Evolutionary conservation across 345 rosid genomes (phyloP).

Genomic region (Triadica sebifera): DNA sequence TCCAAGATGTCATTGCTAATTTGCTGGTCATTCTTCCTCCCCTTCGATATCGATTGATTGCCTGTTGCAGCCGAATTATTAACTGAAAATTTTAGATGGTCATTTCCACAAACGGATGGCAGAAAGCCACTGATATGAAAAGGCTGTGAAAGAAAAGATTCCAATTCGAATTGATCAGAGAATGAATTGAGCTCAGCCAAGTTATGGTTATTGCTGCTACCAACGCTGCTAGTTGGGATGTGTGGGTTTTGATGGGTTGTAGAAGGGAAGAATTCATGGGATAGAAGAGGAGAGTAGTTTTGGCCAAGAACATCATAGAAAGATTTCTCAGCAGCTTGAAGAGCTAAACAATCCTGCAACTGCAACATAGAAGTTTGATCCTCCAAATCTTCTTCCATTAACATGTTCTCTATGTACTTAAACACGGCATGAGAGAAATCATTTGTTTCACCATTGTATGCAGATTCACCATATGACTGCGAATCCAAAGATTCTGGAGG

Average conservation of each 20-base stretch:
- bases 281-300: not conserved
- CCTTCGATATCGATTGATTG: not conserved
- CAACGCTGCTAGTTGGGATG: not conserved
- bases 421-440: constrained; percentile 10
- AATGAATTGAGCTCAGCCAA: not conserved
- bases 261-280: too few species aligned
- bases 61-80: not conserved
- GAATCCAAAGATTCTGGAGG: constrained; percentile 3
- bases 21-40: constrained; percentile 11
- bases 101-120: not conserved
- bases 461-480: constrained; percentile 30
- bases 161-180: not conserved
- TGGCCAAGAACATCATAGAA: constrained; percentile 19
- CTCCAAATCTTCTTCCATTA: constrained; percentile 25
- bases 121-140: not conserved
- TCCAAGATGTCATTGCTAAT: too few species aligned
- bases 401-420: constrained; percentile 18
- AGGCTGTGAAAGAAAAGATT: too few species aligned
- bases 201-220: not conserved
- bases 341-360: constrained; percentile 16
- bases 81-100: too few species aligned
- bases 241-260: too few species aligned
- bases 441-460: constrained; percentile 22
- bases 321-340: constrained; percentile 25
- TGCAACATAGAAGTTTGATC: constrained; percentile 1